Base-by-base conservation (phyloP, 345 rosid species). In the Barbarea vulgaris region DNA sequence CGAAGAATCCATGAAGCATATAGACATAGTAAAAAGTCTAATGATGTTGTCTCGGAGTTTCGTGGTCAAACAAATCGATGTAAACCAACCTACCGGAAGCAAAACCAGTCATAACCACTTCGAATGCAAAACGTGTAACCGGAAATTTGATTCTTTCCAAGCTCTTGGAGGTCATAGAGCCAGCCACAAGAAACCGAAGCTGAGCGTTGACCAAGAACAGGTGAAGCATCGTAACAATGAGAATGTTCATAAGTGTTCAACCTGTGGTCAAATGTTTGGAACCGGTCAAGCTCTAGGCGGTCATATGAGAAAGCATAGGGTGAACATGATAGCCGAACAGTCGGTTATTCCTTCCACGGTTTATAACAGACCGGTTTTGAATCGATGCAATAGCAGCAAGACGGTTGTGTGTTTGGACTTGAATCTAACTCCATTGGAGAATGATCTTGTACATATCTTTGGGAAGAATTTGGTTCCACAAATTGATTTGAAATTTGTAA, bases 131-230 rank as follows among this genome's bases (percentile, higher is more conserved):
- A 89, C 94, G 6, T 89, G 94, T 17, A 80, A 85, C 65, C 81
- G 84, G 30, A 81, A 73, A 53, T 89, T 89, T 74, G 42, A 85
- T 14, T 89, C 94, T 1, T 89, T 87, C 39, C 94, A 87, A 74
- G 94, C 94, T 17, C 78, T 89, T 4, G 94, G 94, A 5, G 94
- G 94, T 9, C 94, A 89, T 65, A 74, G 94, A 25, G 88, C 94
- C 0, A 87, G 94, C 85, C 94, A 89, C 77, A 89, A 89, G 80
- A 78, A 72, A 68, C 81, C 81, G 8, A 89, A 64, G 72, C 31
- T 68, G 34, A n/a, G 9, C 76, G 60, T 31, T 62, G 76, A 63
- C 59, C 80, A 77, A 24, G 71, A 77, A 54, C 59, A 70, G 24
- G 70, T 7, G 33, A 70, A 53, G 58, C 57, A 70, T 42, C 21